Base-by-base conservation (phyloP, 1,139 yeast species). In the Martiniozyma asiatica region DNA sequence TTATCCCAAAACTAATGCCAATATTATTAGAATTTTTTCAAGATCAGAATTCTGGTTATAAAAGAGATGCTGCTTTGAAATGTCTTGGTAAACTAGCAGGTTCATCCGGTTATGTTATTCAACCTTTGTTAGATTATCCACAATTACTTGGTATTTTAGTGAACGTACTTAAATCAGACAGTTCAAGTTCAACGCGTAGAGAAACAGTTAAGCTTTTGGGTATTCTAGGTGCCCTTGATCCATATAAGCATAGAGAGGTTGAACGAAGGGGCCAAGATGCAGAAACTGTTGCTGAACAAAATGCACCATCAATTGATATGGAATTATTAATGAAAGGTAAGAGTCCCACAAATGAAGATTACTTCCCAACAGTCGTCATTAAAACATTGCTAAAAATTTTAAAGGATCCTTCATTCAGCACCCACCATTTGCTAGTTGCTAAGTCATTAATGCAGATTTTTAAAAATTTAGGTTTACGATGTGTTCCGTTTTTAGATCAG, bases 151-250 rank as follows among this genome's bases (percentile, higher is more conserved):
- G 92, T 7, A 72, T 82, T 55, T 59, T 89, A 23, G 84, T 87
- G 4, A 76, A 74, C 27, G 84, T 89, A 25, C 59, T 89, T 36
- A 80, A 79, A 41, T 73, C 85, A 40, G 96, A 85, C 44, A 71
- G 77, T 10, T 73, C 92, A 0, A 68, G 76, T 2, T 59, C 68
- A 4, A 74, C 82, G 5, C 69, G 92, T 44, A 63, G 95, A 35
- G 97, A 87, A 51, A 79, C 95, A 0, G 95, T 89, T 1, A 65
- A 89, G 41, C 58, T 89, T 14, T 60, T 89, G 39, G 99, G 99
- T 47, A 85, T 87, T 23, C 59, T 92, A 26, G 99, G 99, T 36
- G 98, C 98, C 0, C 61, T 92, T 31, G 98, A 92, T 55, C 99
- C 99, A 1, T 89, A 87, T 51, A 85, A 82, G 47, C 92, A 85